phyloP scores from a whole-genome alignment of 768 basidiomycete species.

The Pleurotus eryngii region DNA sequence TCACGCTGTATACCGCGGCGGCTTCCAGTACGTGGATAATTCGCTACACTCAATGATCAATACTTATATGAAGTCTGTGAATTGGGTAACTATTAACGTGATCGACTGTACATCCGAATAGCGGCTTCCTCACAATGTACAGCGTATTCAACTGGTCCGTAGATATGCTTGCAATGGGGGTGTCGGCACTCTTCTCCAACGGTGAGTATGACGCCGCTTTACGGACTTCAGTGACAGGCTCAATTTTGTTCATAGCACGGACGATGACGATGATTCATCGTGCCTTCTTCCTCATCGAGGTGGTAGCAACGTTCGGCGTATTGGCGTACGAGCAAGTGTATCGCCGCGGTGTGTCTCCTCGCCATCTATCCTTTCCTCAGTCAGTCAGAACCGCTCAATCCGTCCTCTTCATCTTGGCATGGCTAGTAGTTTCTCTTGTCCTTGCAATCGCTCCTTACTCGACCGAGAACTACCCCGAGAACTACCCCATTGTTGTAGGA shows the following conservation, averaged over 20 bases:
- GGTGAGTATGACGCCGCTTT: background rate
- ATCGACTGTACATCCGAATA: background rate
- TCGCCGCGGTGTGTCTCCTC: background rate
- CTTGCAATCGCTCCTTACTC: background rate
- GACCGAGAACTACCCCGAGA: no score
- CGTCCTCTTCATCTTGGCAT: conserved; percentile 1
- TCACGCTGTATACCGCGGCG: background rate
- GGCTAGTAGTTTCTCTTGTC: background rate
- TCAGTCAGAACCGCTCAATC: background rate
- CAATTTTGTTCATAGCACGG: no score
- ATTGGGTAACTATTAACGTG: conserved; percentile 4
- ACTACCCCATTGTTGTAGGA: background rate
- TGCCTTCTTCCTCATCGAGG: no score
- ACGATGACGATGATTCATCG: no score
- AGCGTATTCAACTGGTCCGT: background rate
- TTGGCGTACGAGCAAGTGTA: background rate
- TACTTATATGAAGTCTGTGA: background rate
- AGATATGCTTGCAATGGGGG: conserved; percentile 4
- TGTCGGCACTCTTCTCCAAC: background rate
- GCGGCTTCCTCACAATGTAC: no score
- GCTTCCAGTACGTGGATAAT: background rate
- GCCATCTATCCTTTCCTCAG: background rate
- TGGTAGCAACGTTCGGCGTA: no score
- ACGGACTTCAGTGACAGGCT: no score
- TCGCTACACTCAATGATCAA: no score